Percentiles rank a stretch among this genome's conserved stretches.
Conservation (phyloP, 2,329 filamentous ascomycete genomes). For the Rutstroemia sp. region DNA sequence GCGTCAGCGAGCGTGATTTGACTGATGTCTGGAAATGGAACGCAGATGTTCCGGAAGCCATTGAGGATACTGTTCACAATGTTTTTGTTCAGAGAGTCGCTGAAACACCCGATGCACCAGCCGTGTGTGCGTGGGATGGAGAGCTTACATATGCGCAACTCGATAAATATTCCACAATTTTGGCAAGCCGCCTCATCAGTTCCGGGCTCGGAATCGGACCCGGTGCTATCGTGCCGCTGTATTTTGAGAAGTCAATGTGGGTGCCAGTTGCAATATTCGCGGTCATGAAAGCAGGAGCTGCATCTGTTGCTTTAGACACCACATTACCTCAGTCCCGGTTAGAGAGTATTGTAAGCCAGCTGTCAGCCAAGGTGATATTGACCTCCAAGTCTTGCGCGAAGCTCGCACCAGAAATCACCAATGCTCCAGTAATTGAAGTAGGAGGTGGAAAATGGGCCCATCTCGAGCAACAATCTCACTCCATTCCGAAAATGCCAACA, state of each 20-base stretch:
- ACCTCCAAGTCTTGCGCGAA: neutral
- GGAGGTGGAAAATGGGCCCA: too few relatives aligned
- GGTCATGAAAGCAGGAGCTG: conserved; percentile 23
- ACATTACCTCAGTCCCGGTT: neutral
- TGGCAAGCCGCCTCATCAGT: neutral
- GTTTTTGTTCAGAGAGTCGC: too few relatives aligned
- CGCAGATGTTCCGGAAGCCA: too few relatives aligned
- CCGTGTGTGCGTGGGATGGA: neutral
- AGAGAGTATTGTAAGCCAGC: neutral
- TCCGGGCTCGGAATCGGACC: neutral
- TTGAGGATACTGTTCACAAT: too few relatives aligned
- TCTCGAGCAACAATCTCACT: too few relatives aligned
- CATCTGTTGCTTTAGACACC: conserved; percentile 26
- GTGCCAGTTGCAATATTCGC: conserved; percentile 22
- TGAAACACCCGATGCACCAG: conserved; percentile 8
- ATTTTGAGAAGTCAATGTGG: conserved; percentile 18
- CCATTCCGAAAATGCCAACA: neutral
- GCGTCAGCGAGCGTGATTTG: too few relatives aligned
- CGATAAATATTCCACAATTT: neutral
- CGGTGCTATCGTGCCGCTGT: conserved; percentile 12
- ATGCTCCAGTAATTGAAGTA: neutral
- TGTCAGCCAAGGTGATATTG: neutral
- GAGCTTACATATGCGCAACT: neutral
- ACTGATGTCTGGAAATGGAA: too few relatives aligned
- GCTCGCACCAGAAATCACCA: neutral